Conservation (phyloP, 106 monocot species). For the Agapanthus africanus region DNA sequence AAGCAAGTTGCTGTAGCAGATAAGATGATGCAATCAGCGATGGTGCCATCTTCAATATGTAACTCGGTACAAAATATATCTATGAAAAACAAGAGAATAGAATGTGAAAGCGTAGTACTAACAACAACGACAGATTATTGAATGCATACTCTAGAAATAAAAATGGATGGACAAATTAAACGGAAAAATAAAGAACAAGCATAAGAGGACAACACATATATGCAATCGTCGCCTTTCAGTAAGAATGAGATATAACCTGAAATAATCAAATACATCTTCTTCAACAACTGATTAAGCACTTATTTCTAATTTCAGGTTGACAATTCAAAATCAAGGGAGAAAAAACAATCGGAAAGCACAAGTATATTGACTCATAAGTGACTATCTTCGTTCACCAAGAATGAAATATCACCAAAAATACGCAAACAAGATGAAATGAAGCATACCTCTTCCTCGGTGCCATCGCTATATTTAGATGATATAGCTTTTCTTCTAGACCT, state of each 20-base stretch:
- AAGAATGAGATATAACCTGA: neutral
- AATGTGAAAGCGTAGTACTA: too few relatives aligned
- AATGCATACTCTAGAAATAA: neutral
- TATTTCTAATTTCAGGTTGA: neutral
- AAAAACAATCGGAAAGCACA: neutral
- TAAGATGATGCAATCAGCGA: neutral
- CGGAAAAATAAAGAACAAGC: too few relatives aligned
- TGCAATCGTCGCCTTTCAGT: neutral
- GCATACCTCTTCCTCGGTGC: slow-evolving; percentile 33
- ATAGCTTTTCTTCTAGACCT: slow-evolving; percentile 79
- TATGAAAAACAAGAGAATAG: neutral
- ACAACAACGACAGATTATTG: neutral
- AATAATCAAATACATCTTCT: neutral
- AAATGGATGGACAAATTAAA: neutral
- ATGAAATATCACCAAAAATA: neutral
- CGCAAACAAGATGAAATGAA: neutral
- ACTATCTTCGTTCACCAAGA: neutral
- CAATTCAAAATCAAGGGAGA: neutral
- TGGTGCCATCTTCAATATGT: neutral
- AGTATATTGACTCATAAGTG: neutral
- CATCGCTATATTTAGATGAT: slow-evolving; percentile 32
- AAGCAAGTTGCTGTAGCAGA: neutral
- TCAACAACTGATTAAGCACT: neutral
- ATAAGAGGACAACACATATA: too few relatives aligned
- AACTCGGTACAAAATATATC: neutral